Evolutionary conservation across 352 stramenopile genomes (phyloP).

Genomic region (Phytophthora crassamura): DNA sequence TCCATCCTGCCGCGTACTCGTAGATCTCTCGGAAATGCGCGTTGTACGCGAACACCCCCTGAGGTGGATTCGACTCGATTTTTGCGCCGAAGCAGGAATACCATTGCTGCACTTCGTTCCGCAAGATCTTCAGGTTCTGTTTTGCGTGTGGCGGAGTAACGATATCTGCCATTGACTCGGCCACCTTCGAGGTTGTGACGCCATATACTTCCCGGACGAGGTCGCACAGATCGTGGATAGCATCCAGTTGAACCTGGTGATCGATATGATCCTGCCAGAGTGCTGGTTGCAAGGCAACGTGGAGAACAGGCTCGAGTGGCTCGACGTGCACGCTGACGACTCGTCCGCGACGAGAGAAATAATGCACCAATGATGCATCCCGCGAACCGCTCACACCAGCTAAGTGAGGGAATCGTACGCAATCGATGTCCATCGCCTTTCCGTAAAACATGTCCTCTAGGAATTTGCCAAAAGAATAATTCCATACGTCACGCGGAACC

Average conservation of each 20-base stretch:
- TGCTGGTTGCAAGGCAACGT: slow-evolving; percentile 82
- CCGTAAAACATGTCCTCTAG: slow-evolving; percentile 88
- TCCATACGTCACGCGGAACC: slow-evolving; percentile 74
- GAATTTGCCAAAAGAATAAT: slow-evolving; percentile 91
- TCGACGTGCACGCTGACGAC: slow-evolving; percentile 85
- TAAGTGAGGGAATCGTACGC: slow-evolving; percentile 71
- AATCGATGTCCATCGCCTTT: slow-evolving; percentile 78
- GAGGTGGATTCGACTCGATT: slow-evolving; percentile 70
- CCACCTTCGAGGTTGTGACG: slow-evolving; percentile 80
- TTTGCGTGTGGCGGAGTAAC: slow-evolving; percentile 74
- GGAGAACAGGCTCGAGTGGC: slow-evolving; percentile 79
- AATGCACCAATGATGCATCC: slow-evolving; percentile 75
- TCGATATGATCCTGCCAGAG: slow-evolving; percentile 87
- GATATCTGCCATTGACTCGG: slow-evolving; percentile 77
- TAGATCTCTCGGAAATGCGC: slow-evolving; percentile 86
- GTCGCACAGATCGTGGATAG: slow-evolving; percentile 78
- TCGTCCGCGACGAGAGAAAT: slow-evolving; percentile 75
- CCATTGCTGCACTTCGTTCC: slow-evolving; percentile 86
- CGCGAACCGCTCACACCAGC: slow-evolving; percentile 58
- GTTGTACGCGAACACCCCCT: slow-evolving; percentile 84
- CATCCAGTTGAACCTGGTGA: slow-evolving; percentile 62
- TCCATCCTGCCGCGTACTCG: slow-evolving; percentile 78
- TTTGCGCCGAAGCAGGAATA: slow-evolving; percentile 83
- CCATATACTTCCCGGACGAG: slow-evolving; percentile 77
- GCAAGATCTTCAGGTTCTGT: slow-evolving; percentile 74